phyloP scores from a whole-genome alignment of 2,329 filamentous ascomycete genomes.

The Trichoderma lentiforme region DNA sequence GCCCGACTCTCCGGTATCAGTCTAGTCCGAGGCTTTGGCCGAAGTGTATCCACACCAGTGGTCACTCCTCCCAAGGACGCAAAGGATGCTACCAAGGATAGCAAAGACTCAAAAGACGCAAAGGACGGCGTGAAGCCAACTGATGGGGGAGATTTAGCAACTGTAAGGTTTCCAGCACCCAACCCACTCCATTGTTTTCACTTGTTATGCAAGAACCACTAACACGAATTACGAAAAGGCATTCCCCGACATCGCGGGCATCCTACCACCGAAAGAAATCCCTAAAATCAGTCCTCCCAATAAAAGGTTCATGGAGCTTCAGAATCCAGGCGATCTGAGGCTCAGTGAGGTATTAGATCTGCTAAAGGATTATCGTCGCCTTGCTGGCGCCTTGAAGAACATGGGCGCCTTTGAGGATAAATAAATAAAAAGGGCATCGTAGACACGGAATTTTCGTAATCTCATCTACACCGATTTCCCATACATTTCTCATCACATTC shows the following conservation, averaged over 20 bases:
- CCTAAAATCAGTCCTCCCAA: constrained; percentile 63
- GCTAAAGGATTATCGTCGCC: constrained; percentile 69
- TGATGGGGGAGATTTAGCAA: constrained; percentile 56
- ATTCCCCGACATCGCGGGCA: constrained; percentile 57
- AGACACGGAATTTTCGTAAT: not conserved
- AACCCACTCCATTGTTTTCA: not conserved
- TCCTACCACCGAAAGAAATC: constrained; percentile 52
- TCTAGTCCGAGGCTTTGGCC: constrained; percentile 72
- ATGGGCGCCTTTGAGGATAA: constrained; percentile 56
- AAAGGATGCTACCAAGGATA: not conserved
- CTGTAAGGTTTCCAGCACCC: constrained; percentile 41
- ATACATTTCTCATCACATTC: not conserved
- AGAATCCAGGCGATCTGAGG: constrained; percentile 66
- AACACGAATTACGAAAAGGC: constrained; percentile 39
- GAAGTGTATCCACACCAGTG: constrained; percentile 42
- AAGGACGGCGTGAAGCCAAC: constrained; percentile 37
- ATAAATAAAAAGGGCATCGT: constrained; percentile 19
- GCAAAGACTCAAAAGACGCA: constrained; percentile 33
- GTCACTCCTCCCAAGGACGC: constrained; percentile 29
- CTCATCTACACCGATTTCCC: constrained; percentile 1
- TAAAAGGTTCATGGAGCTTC: constrained; percentile 68
- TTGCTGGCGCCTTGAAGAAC: constrained; percentile 63
- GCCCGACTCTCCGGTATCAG: constrained; percentile 71
- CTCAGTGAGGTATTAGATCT: constrained; percentile 71
- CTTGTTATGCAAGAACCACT: not conserved